Percentiles rank a stretch among this genome's conserved stretches.
phyloP scores from a whole-genome alignment of 2,329 filamentous ascomycete genomes.

The Pseudogymnoascus verrucosus region DNA sequence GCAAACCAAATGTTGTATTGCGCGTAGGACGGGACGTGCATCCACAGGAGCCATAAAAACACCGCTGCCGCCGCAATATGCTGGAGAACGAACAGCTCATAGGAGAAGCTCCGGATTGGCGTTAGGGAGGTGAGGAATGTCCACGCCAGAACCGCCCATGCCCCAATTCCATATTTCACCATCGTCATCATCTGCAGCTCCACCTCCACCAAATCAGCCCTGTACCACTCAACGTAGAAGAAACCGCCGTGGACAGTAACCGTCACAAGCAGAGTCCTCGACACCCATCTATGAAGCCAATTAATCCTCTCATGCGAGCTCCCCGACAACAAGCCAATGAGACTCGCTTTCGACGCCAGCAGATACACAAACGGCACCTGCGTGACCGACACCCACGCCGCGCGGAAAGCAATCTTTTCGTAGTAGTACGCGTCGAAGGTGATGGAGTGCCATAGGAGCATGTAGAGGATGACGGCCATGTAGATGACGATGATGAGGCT shows the following conservation, averaged over 20 bases:
- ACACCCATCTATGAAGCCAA: conserved; percentile 67
- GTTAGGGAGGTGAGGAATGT: conserved; percentile 54
- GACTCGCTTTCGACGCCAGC: conserved; percentile 50
- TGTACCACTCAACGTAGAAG: conserved; percentile 58
- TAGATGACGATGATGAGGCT: conserved; percentile 46
- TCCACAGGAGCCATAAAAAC: conserved; percentile 55
- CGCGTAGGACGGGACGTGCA: conserved; percentile 53
- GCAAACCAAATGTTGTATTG: conserved; percentile 59
- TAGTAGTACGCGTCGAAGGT: conserved; percentile 47
- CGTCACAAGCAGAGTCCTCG: conserved; percentile 59
- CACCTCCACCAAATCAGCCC: conserved; percentile 48
- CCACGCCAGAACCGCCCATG: conserved; percentile 60
- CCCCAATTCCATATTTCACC: conserved; percentile 58
- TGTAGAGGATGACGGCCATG: conserved; percentile 51
- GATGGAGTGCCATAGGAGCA: conserved; percentile 44
- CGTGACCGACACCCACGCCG: conserved; percentile 57
- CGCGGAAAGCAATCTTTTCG: conserved; percentile 60
- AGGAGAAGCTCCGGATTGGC: conserved; percentile 56
- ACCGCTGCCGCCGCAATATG: conserved; percentile 54
- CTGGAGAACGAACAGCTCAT: conserved; percentile 63
- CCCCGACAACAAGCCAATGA: conserved; percentile 53
- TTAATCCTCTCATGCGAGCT: conserved; percentile 62
- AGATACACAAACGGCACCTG: conserved; percentile 59
- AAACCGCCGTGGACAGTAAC: conserved; percentile 62
- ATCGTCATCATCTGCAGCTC: conserved; percentile 56